Conservation (phyloP, 2,329 filamentous ascomycete genomes). For the Scopulariopsis brevicaulis region DNA sequence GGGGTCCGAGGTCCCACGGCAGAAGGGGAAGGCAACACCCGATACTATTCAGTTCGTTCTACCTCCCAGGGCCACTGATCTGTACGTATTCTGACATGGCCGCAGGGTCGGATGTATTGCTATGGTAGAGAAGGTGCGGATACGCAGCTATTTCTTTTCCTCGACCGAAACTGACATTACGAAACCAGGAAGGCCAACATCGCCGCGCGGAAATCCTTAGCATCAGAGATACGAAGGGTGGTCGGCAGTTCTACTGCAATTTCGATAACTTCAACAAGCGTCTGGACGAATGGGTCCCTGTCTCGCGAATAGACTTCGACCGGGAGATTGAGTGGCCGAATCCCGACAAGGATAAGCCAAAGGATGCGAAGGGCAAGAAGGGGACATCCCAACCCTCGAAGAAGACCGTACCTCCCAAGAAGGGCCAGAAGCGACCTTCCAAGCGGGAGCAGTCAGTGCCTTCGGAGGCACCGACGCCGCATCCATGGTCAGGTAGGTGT, state of each 20-base stretch:
- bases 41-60: conserved; percentile 63
- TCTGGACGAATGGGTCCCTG: conserved; percentile 75
- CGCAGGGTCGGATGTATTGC: conserved; percentile 44
- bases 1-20: conserved; percentile 43
- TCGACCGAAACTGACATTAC: conserved; percentile 7
- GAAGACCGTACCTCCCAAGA: conserved; percentile 42
- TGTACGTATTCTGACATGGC: neutral
- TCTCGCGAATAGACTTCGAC: conserved; percentile 70
- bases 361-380: conserved; percentile 67
- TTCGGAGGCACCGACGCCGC: conserved; percentile 36
- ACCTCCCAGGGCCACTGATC: neutral
- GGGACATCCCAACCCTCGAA: conserved; percentile 42
- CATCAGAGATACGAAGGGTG: conserved; percentile 80
- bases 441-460: conserved; percentile 42
- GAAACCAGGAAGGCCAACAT: conserved; percentile 56
- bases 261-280: conserved; percentile 97
- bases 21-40: conserved; percentile 75
- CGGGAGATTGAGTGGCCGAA: conserved; percentile 95
- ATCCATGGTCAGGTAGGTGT: conserved; percentile 5
- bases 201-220: conserved; percentile 95
- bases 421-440: conserved; percentile 40
- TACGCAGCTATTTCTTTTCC: neutral
- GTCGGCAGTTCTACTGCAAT: conserved; percentile 87
- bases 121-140: conserved; percentile 37
- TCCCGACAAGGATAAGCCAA: conserved; percentile 73